Conservation (phyloP, 2,329 filamentous ascomycete species). For the Hymenoscyphus occultus region DNA sequence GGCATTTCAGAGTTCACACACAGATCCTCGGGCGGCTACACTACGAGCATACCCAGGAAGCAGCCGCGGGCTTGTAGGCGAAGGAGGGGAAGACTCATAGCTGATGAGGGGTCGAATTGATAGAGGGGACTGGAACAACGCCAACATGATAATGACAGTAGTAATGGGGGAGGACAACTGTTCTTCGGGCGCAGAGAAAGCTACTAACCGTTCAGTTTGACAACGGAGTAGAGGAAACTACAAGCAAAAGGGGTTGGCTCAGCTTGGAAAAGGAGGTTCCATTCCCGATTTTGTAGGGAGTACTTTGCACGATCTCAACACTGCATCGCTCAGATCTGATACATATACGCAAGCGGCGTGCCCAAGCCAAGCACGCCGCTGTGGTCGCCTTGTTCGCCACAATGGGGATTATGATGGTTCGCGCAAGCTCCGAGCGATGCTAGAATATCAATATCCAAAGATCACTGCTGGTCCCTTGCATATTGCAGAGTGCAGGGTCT, state of each 20-base stretch:
- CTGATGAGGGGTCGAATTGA: conserved; percentile 1
- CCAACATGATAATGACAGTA: not conserved
- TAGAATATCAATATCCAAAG: conserved; percentile 1
- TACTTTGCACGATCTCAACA: not conserved
- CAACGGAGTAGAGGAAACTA: not conserved
- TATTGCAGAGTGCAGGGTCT: not conserved
- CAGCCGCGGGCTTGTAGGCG: conserved; percentile 7
- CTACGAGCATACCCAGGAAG: conserved; percentile 7
- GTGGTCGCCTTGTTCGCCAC: conserved; percentile 1
- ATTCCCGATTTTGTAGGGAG: not conserved
- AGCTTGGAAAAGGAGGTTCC: not conserved
- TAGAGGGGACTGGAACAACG: not conserved
- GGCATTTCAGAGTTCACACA: conserved; percentile 4
- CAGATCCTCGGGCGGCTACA: not conserved
- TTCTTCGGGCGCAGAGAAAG: not conserved
- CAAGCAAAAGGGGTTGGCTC: not conserved
- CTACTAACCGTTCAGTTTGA: not conserved
- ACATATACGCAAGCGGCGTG: conserved; percentile 12
- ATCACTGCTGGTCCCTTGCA: conserved; percentile 11
- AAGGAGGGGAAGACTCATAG: conserved; percentile 7
- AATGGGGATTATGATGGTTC: conserved; percentile 15
- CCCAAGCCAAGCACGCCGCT: conserved; percentile 5
- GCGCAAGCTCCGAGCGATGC: not conserved
- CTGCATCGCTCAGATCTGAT: conserved; percentile 7
- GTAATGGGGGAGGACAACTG: not conserved